phyloP scores from a whole-genome alignment of 352 stramenopile species.

The Globisporangium camurandrum region DNA sequence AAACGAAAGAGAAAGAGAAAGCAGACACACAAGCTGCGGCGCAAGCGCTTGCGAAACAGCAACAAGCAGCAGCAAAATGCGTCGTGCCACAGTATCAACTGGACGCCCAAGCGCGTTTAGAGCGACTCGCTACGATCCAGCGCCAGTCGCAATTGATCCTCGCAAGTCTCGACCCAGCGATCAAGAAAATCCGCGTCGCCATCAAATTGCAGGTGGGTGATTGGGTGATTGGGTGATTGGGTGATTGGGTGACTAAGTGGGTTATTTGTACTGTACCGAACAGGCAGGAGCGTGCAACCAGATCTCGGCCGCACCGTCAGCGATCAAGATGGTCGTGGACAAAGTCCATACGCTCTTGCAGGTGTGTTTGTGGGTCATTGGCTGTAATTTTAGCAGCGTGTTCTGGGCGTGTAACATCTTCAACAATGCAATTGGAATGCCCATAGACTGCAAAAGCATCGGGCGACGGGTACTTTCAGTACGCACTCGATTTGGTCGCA shows the following conservation, averaged over 20 bases:
- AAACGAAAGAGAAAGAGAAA: slow-evolving; percentile 2
- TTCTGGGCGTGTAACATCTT: no score
- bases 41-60: slow-evolving; percentile 21
- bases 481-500: slow-evolving; percentile 60
- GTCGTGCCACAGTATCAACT: slow-evolving; percentile 33
- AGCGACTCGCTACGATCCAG: slow-evolving; percentile 46
- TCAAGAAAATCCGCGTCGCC: slow-evolving; percentile 66
- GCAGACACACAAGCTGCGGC: no score
- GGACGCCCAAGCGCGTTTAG: slow-evolving; percentile 35
- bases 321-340: slow-evolving; percentile 51
- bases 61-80: slow-evolving; percentile 20
- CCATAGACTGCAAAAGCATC: slow-evolving; percentile 39
- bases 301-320: slow-evolving; percentile 60
- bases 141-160: slow-evolving; percentile 36
- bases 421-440: no score
- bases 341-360: slow-evolving; percentile 64
- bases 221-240: background rate
- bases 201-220: slow-evolving; percentile 49
- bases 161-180: slow-evolving; percentile 27
- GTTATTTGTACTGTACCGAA: background rate
- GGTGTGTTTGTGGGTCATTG: slow-evolving; percentile 13
- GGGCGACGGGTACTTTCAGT: slow-evolving; percentile 60
- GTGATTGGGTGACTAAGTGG: background rate
- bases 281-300: slow-evolving; percentile 77
- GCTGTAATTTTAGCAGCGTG: background rate